Conservation (phyloP, 2,329 filamentous ascomycete species). For the Corynespora cassiicola region DNA sequence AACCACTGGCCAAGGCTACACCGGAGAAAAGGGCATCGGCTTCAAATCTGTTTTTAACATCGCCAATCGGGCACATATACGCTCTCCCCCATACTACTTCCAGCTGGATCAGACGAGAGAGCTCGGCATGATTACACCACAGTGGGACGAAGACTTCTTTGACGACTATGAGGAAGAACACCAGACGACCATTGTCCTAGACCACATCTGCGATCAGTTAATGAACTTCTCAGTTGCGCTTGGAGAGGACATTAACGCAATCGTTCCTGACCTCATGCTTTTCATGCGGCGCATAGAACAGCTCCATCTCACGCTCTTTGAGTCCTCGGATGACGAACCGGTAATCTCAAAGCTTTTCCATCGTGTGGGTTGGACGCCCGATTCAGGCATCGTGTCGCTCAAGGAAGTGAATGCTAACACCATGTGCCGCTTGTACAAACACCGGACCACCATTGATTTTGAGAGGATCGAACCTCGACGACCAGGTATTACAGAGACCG, state of each 20-base stretch:
- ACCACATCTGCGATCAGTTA: slow-evolving; percentile 6
- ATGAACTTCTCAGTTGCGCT: slow-evolving; percentile 1
- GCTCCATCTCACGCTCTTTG: slow-evolving; percentile 5
- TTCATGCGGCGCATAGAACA: slow-evolving; percentile 4
- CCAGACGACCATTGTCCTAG: slow-evolving; percentile 7
- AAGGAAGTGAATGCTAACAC: slow-evolving; percentile 1
- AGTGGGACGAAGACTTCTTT: slow-evolving; percentile 9
- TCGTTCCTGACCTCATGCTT: slow-evolving; percentile 3
- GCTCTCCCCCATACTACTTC: slow-evolving; percentile 8
- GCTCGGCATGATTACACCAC: slow-evolving; percentile 10
- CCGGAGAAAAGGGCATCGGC: slow-evolving; percentile 43
- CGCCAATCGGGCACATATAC: slow-evolving; percentile 18
- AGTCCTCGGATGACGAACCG: neutral
- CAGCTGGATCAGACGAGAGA: slow-evolving; percentile 8
- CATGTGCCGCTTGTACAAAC: slow-evolving; percentile 1
- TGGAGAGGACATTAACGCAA: slow-evolving; percentile 1
- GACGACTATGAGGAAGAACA: neutral
- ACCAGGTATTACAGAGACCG: slow-evolving; percentile 3
- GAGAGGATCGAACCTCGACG: slow-evolving; percentile 1
- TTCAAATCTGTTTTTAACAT: slow-evolving; percentile 47
- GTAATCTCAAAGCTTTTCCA: slow-evolving; percentile 1
- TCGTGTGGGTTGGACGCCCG: slow-evolving; percentile 1
- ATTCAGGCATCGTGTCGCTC: slow-evolving; percentile 3
- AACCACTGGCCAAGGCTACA: slow-evolving; percentile 24
- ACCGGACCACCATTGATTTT: slow-evolving; percentile 1